Conservation (phyloP, 2,329 filamentous ascomycete species). For the Neonectria faginata region DNA sequence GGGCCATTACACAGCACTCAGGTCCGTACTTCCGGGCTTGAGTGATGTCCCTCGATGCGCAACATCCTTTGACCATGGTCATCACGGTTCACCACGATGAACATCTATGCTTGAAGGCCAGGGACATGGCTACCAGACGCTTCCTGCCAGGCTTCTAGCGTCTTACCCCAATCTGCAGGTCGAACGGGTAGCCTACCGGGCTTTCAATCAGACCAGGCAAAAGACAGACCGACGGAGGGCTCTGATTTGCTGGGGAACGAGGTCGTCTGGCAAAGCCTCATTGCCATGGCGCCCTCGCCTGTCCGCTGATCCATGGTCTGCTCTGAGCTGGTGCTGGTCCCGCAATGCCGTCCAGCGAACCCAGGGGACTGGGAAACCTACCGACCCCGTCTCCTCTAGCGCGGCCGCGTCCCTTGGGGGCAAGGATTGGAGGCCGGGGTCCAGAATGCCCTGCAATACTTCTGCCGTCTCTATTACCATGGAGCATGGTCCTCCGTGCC, state of each 20-base stretch:
- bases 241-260: constrained; percentile 33
- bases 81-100: constrained; percentile 10
- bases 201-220: constrained; percentile 27
- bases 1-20: constrained; percentile 19
- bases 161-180: constrained; percentile 40
- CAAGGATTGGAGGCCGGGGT: constrained; percentile 29
- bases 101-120: constrained; percentile 16
- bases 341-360: constrained; percentile 32
- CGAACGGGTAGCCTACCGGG: constrained; percentile 23
- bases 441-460: constrained; percentile 30
- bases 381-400: constrained; percentile 32
- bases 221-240: constrained; percentile 6
- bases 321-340: constrained; percentile 36
- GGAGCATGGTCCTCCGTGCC: constrained; percentile 25
- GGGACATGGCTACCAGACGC: constrained; percentile 29
- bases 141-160: constrained; percentile 40
- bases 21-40: constrained; percentile 23
- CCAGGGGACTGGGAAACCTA: constrained; percentile 39
- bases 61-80: constrained; percentile 8
- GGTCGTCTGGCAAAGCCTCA: constrained; percentile 31
- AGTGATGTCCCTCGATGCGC: constrained; percentile 10
- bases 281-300: constrained; percentile 29
- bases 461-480: constrained; percentile 32
- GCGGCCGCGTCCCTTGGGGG: constrained; percentile 24
- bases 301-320: constrained; percentile 33